Conservation (phyloP, 768 basidiomycete genomes). For the Suillus clintonianus region DNA sequence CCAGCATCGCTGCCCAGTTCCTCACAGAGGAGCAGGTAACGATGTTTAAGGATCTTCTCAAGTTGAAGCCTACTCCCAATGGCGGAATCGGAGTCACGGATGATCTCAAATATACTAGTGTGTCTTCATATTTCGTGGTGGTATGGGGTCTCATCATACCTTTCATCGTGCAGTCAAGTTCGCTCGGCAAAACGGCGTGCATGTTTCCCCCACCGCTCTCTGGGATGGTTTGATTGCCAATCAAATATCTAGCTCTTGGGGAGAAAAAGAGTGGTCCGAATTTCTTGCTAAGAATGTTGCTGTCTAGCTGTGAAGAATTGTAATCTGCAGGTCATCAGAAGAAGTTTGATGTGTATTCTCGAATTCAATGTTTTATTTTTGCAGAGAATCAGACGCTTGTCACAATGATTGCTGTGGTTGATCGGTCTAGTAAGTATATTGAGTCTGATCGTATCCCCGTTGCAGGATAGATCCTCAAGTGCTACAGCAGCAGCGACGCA, state of each 20-base stretch:
- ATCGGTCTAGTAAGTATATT: neutral
- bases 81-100: slow-evolving; percentile 83
- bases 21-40: slow-evolving; percentile 51
- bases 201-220: slow-evolving; percentile 83
- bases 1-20: slow-evolving; percentile 54
- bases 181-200: slow-evolving; percentile 87
- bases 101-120: slow-evolving; percentile 88
- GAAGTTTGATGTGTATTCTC: neutral
- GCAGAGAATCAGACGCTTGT: neutral
- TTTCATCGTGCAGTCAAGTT: slow-evolving; percentile 69
- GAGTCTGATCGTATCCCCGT: neutral
- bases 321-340: neutral
- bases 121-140: slow-evolving; percentile 25
- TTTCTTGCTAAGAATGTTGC: slow-evolving; percentile 65
- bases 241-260: slow-evolving; percentile 83
- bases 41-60: slow-evolving; percentile 62
- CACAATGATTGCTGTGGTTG: neutral
- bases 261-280: slow-evolving; percentile 74
- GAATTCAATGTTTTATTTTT: neutral
- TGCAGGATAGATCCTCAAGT: no score
- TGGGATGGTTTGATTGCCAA: slow-evolving; percentile 76
- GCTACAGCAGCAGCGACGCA: no score
- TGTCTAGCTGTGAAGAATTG: slow-evolving; percentile 28
- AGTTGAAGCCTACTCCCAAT: slow-evolving; percentile 64
- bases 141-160: neutral